These are phyloP conservation scores for Macrophomina pseudophaseolina DNA, from an alignment of 2,329 filamentous ascomycete species.

Conservation along the genomic window DNA sequence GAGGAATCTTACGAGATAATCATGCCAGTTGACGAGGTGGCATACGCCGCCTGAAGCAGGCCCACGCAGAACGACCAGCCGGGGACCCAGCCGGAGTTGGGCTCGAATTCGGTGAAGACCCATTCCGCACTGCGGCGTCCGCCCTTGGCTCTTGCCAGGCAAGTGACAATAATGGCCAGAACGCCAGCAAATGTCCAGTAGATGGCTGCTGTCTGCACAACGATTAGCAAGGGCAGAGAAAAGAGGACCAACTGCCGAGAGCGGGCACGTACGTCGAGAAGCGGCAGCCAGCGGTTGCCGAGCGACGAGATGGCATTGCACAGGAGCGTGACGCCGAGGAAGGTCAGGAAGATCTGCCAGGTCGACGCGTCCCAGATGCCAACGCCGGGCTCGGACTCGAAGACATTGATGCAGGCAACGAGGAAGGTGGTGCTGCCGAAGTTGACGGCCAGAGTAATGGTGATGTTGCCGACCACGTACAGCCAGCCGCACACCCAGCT, in stretches of 20 bases:
- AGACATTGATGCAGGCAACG: slow-evolving; percentile 61
- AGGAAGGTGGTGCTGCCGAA: slow-evolving; percentile 69
- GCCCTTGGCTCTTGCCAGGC: slow-evolving; percentile 70
- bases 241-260: not conserved
- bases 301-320: slow-evolving; percentile 59
- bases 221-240: not conserved
- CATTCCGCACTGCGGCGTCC: slow-evolving; percentile 67
- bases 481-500: slow-evolving; percentile 78
- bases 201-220: slow-evolving; percentile 67
- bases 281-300: slow-evolving; percentile 59
- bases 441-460: slow-evolving; percentile 81
- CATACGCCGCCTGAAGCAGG: slow-evolving; percentile 73
- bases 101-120: slow-evolving; percentile 72
- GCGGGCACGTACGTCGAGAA: slow-evolving; percentile 66
- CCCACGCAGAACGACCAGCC: slow-evolving; percentile 78
- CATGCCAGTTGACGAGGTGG: slow-evolving; percentile 79
- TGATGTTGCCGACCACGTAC: slow-evolving; percentile 79
- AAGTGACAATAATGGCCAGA: slow-evolving; percentile 66
- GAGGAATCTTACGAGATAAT: slow-evolving; percentile 68
- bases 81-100: slow-evolving; percentile 69
- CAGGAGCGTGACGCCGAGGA: slow-evolving; percentile 55
- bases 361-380: slow-evolving; percentile 51
- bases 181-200: slow-evolving; percentile 77
- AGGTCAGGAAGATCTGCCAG: slow-evolving; percentile 56
- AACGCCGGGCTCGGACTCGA: slow-evolving; percentile 52